Evolutionary conservation across 2,329 filamentous ascomycete genomes (phyloP).

Genomic region (Pyrenophora graminea): DNA sequence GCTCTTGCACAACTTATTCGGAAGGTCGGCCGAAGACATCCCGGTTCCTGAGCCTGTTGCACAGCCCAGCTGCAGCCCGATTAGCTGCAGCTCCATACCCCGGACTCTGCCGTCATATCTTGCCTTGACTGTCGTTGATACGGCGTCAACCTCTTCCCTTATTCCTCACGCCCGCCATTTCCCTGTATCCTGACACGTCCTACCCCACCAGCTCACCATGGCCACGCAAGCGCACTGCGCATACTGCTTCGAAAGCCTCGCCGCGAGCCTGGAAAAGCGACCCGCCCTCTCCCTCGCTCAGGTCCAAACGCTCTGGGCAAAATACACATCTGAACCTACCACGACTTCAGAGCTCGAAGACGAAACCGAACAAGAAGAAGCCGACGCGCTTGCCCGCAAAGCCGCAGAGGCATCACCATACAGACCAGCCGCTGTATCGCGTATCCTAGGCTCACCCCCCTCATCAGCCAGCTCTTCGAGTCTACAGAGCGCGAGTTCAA

Average conservation of each 20-base stretch:
- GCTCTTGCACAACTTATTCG: conserved; percentile 37
- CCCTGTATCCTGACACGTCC: neutral
- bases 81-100: conserved; percentile 12
- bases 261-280: conserved; percentile 73
- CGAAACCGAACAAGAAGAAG: conserved; percentile 3
- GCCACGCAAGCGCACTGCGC: conserved; percentile 84
- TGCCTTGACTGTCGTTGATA: neutral
- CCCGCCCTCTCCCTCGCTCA: conserved; percentile 68
- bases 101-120: conserved; percentile 14
- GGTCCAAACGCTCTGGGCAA: conserved; percentile 71
- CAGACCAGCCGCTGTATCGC: conserved; percentile 51
- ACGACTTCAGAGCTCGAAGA: conserved; percentile 17
- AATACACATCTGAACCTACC: conserved; percentile 50
- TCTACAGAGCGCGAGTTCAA: conserved; percentile 54
- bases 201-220: conserved; percentile 59
- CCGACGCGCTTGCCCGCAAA: conserved; percentile 6
- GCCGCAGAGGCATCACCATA: conserved; percentile 31
- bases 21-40: conserved; percentile 13
- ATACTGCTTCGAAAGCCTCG: conserved; percentile 88
- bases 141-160: neutral
- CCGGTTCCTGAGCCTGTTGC: conserved; percentile 9
- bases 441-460: conserved; percentile 49
- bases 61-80: conserved; percentile 12
- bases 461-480: conserved; percentile 52
- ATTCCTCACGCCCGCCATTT: neutral